Evolutionary conservation across 257 asterid species (phyloP), one percentile per base, ranked within the genome.

Genomic region (Gentiana straminea): DNA sequence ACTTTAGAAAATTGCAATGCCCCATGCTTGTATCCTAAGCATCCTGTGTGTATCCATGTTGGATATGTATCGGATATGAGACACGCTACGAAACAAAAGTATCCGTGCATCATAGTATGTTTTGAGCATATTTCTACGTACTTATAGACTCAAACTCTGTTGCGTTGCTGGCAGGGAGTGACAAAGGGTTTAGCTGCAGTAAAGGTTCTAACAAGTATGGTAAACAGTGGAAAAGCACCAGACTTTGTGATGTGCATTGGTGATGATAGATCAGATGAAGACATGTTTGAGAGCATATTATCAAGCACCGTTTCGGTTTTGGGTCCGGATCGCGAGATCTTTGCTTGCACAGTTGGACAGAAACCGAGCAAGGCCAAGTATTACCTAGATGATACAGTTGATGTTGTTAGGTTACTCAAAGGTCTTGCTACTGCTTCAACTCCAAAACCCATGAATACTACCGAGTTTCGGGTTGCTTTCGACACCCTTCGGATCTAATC

Each of bases 291-390:
- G 82, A 81, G 94, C 84, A 86, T 89, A 77, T 53, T 63, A 45
- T 24, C 24, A 24, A 74, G 73, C 62, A 59, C 67, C 0, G 78
- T 67, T 36, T 76, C 84, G 13, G 69, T 80, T 8, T 64, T 75
- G 35, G 57, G 75, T 45, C 48, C 83, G 33, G 71, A 69, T 49
- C 94, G 92, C 0, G 93, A 86, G 64, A 75, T 89, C 53, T 89
- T 80, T 64, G 94, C 97, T 52, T 89, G 97, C 70, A 89, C 97
- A 0, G 97, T 89, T 34, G 97, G 95, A 61, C 95, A 84, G 61
- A 89, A 89, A 62, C 97, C 97, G 13, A 89, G 97, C 86, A 89
- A 86, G 77, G 97, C 95, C 12, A 86, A 82, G 62, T 89, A 83
- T 65, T 89, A 89, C 74, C 90, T 86, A 1, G 94, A 89, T 34